phyloP scores from a whole-genome alignment of 805 yeast species.

The Pichia phayaonensis region DNA sequence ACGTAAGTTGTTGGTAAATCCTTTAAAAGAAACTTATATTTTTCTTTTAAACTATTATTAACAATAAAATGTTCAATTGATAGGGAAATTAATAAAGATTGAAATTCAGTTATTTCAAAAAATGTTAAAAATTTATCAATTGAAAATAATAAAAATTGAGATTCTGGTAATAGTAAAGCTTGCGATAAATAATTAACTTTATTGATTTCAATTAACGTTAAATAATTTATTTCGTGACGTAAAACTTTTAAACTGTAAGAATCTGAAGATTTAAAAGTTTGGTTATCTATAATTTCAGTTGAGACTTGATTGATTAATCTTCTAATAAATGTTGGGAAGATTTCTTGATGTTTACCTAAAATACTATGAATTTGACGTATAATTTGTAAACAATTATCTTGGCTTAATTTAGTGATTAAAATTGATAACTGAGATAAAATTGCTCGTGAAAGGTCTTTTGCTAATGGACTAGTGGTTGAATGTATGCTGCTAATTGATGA shows the following conservation, averaged over 20 bases:
- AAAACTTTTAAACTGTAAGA: conserved; percentile 17
- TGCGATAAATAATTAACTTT: conserved; percentile 12
- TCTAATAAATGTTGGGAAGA: conserved; percentile 27
- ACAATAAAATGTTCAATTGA: conserved; percentile 20
- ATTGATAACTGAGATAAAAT: conserved; percentile 47
- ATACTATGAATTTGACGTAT: conserved; percentile 41
- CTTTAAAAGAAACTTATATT: conserved; percentile 8
- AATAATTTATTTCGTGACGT: conserved; percentile 18
- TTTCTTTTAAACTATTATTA: conserved; percentile 6
- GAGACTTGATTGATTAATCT: conserved; percentile 25
- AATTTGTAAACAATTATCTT: conserved; percentile 33
- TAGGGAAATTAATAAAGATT: conserved; percentile 21
- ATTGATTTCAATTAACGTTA: conserved; percentile 16
- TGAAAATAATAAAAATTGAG: conserved; percentile 24
- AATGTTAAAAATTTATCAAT: conserved; percentile 26
- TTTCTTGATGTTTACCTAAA: conserved; percentile 30
- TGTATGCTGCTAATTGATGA: background rate
- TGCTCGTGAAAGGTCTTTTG: conserved; percentile 22
- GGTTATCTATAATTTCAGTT: conserved; percentile 18
- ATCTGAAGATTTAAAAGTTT: conserved; percentile 16
- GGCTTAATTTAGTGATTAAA: conserved; percentile 37
- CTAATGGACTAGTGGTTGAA: conserved; percentile 6
- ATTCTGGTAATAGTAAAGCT: conserved; percentile 16
- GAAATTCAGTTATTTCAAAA: conserved; percentile 19
- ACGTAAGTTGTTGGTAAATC: conserved; percentile 22